A percentile compares a stretch with the other conserved stretches of the same genome.
These are phyloP conservation scores for Solanum appendiculatum DNA, from an alignment of 257 asterid species.

Conservation along the genomic window DNA sequence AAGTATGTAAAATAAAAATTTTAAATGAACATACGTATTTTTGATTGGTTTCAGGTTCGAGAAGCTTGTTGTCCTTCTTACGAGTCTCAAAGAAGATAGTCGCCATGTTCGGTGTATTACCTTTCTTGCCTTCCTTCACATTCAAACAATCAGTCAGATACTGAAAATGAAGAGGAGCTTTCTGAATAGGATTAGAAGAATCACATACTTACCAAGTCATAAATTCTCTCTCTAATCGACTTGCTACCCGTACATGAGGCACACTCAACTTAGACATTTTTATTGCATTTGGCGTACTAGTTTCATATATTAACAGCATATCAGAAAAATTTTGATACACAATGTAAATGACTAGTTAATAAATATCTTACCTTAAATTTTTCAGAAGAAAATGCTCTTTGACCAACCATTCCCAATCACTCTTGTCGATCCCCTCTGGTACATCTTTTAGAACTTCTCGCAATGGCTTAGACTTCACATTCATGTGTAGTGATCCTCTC, in stretches of 20 bases:
- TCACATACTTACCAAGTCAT: not conserved
- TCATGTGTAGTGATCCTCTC: not conserved
- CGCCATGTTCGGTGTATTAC: not conserved
- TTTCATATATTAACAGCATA: too few relatives aligned
- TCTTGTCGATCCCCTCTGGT: not conserved
- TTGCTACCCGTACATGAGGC: not conserved
- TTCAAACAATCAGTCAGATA: not conserved
- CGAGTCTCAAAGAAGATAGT: not conserved
- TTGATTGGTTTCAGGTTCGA: not conserved
- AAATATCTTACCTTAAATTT: not conserved
- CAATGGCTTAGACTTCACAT: not conserved
- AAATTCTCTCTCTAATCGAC: not conserved
- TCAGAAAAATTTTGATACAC: not conserved
- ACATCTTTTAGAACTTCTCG: not conserved
- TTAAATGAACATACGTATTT: not conserved
- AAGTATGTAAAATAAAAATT: not conserved
- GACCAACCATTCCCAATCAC: not conserved
- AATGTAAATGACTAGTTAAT: not conserved
- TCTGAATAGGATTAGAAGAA: not conserved
- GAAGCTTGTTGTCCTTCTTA: not conserved
- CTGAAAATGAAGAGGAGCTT: not conserved
- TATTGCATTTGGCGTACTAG: not conserved
- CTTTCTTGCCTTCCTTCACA: not conserved
- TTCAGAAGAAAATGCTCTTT: not conserved
- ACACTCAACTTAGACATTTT: not conserved